Percentiles rank a stretch among this genome's conserved stretches.
Conservation (phyloP, 495 filamentous ascomycete genomes). For the Tuber melanosporum region DNA sequence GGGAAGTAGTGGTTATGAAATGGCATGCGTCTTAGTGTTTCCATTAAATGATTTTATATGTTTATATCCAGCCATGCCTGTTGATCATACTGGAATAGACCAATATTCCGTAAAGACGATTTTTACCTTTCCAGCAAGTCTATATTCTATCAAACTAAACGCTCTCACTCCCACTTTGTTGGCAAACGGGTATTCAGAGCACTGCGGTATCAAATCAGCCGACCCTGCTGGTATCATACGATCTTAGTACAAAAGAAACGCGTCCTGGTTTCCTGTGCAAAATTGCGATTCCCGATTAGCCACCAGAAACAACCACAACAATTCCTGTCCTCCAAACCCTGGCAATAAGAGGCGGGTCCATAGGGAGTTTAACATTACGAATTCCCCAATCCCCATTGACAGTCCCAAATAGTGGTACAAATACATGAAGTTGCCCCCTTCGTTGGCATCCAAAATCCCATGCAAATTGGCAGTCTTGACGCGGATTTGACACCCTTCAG, state of each 20-base stretch:
- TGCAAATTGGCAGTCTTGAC: too few species aligned
- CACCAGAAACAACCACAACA: too few species aligned
- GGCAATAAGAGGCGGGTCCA: too few species aligned
- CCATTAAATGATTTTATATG: not conserved
- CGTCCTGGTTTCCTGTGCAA: too few species aligned
- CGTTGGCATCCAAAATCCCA: too few species aligned
- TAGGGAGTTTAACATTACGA: too few species aligned
- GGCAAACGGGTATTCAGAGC: not conserved
- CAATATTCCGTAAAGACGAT: not conserved
- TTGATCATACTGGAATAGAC: not conserved
- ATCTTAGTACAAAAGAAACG: not conserved
- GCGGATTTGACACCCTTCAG: too few species aligned
- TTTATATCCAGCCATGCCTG: not conserved
- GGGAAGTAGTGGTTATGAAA: slow-evolving; percentile 47
- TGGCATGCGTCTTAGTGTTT: not conserved
- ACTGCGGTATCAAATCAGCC: not conserved
- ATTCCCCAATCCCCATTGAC: too few species aligned
- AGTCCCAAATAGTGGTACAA: too few species aligned
- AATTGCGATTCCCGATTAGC: too few species aligned
- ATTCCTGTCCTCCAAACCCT: too few species aligned
- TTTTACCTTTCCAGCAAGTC: not conserved
- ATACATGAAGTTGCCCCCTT: too few species aligned
- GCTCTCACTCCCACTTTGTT: not conserved
- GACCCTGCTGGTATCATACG: not conserved
- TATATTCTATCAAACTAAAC: not conserved